phyloP scores from a whole-genome alignment of 192 early-diverging fungal genomes.

The Cetraspora pellucida region DNA sequence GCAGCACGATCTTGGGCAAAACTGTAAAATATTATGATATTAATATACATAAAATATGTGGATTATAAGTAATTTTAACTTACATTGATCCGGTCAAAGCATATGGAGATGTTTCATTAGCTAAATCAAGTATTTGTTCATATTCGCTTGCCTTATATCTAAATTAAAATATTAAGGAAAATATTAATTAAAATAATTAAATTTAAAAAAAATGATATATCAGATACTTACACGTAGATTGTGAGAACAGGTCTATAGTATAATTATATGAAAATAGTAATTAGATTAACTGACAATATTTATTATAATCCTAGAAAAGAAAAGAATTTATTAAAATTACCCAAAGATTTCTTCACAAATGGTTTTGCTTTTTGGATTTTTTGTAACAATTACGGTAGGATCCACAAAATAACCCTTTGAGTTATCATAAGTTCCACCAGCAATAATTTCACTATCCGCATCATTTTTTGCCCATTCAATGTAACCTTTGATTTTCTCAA shows the following conservation, averaged over 20 bases:
- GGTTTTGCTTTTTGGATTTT: conserved; percentile 78
- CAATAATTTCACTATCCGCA: conserved; percentile 78
- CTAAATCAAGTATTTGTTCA: conserved; percentile 71
- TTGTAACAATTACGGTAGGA: conserved; percentile 89
- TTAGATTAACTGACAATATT: neutral
- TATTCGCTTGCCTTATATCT: conserved; percentile 70
- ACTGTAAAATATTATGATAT: conserved; percentile 6
- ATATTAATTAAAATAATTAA: neutral
- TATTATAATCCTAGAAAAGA: neutral
- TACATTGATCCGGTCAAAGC: conserved; percentile 85
- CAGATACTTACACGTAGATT: conserved; percentile 77
- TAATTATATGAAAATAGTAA: neutral
- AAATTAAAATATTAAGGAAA: neutral
- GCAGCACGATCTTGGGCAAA: conserved; percentile 89
- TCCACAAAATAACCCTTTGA: conserved; percentile 86
- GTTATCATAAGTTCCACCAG: conserved; percentile 88
- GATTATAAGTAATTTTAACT: conserved; percentile 25
- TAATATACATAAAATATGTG: no score
- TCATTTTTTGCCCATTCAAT: conserved; percentile 77
- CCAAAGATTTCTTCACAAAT: conserved; percentile 97
- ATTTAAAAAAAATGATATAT: neutral
- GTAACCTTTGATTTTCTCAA: conserved; percentile 90
- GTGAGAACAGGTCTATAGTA: conserved; percentile 81
- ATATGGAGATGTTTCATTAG: conserved; percentile 80
- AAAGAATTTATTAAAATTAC: neutral